These are phyloP conservation scores for Allium sativum DNA, from an alignment of 106 monocot genomes.

Conservation along the genomic window DNA sequence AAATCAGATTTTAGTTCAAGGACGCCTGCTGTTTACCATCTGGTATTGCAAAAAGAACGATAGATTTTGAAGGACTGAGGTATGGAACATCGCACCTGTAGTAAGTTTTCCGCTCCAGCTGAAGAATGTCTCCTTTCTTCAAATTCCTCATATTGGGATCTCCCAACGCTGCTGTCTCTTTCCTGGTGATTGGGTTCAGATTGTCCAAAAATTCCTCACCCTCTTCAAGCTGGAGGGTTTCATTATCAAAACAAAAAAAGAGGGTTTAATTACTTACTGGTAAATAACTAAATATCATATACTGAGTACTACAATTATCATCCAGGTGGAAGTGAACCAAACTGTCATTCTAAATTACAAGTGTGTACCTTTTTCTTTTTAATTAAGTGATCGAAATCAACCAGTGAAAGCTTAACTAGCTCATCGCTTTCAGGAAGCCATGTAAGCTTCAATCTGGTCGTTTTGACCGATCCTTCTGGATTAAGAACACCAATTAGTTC, in stretches of 20 bases:
- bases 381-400: conserved; percentile 86
- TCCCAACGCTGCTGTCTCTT: conserved; percentile 58
- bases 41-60: conserved; percentile 79
- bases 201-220: conserved; percentile 82
- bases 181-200: conserved; percentile 62
- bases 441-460: conserved; percentile 91
- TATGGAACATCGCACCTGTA: conserved; percentile 80
- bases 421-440: conserved; percentile 90
- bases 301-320: no score
- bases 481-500: conserved; percentile 57
- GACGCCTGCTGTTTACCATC: conserved; percentile 71
- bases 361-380: conserved; percentile 85
- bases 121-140: conserved; percentile 73
- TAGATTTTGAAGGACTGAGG: conserved; percentile 65
- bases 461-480: conserved; percentile 82
- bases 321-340: no score
- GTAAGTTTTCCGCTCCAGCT: conserved; percentile 95
- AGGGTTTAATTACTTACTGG: background rate
- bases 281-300: no score
- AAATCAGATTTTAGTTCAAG: conserved; percentile 15
- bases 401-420: conserved; percentile 58
- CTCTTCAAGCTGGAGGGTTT: conserved; percentile 67
- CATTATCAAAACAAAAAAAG: background rate
- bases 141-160: conserved; percentile 96
- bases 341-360: no score